Evolutionary conservation across 495 filamentous ascomycete genomes (phyloP).

Genomic region (Pyronema domesticum): DNA sequence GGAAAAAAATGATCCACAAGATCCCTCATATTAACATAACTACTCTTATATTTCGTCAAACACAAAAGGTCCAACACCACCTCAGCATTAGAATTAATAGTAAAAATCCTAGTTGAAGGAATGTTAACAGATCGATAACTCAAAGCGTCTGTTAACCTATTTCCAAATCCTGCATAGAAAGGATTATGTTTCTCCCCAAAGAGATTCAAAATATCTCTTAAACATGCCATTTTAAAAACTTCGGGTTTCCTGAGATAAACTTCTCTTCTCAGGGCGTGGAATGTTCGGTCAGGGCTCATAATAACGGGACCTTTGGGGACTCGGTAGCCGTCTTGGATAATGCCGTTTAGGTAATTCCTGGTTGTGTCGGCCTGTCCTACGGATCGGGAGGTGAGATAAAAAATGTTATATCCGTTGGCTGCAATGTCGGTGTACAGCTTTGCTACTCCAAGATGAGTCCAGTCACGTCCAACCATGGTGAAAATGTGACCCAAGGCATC

Average conservation of each 20-base stretch:
- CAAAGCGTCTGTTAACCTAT: constrained; percentile 86
- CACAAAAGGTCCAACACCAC: constrained; percentile 81
- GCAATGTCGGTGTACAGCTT: constrained; percentile 94
- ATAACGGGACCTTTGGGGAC: constrained; percentile 85
- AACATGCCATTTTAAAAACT: constrained; percentile 97
- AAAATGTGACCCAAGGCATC: constrained; percentile 94
- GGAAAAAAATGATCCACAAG: constrained; percentile 96
- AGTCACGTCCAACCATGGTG: constrained; percentile 94
- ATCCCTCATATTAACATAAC: constrained; percentile 91
- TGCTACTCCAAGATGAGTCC: constrained; percentile 91
- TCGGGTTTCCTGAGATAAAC: constrained; percentile 93
- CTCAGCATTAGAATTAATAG: constrained; percentile 96
- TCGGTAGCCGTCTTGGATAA: constrained; percentile 70
- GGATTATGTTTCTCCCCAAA: constrained; percentile 65
- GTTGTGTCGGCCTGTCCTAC: constrained; percentile 90
- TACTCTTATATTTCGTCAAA: constrained; percentile 88
- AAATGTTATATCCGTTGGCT: constrained; percentile 92
- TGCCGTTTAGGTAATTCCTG: constrained; percentile 73
- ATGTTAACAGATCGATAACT: constrained; percentile 94
- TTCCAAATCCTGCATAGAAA: constrained; percentile 95
- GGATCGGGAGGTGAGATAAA: constrained; percentile 88
- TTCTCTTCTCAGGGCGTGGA: constrained; percentile 84
- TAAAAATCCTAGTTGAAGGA: constrained; percentile 84
- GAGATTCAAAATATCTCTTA: constrained; percentile 78
- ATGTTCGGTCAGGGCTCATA: constrained; percentile 83